Percentiles rank a stretch among this genome's conserved stretches.
Conservation (phyloP, 148 eudicot species). For the Dianthus caryophyllus region DNA sequence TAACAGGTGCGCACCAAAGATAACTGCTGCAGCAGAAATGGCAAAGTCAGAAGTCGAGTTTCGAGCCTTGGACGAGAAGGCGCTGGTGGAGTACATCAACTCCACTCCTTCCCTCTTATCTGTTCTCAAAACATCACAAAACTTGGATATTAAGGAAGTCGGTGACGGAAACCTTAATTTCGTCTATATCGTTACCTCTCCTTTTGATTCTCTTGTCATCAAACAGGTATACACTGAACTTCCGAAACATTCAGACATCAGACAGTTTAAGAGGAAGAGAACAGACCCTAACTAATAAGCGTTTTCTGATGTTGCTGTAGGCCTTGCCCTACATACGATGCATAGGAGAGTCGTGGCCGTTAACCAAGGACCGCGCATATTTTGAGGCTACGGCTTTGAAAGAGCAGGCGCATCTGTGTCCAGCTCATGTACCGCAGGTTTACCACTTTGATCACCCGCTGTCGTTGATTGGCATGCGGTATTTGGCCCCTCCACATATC, state of each 20-base stretch:
- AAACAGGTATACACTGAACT: slow-evolving; percentile 54
- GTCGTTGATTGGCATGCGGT: slow-evolving; percentile 95
- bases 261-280: no score
- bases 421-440: slow-evolving; percentile 86
- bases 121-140: slow-evolving; percentile 40
- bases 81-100: slow-evolving; percentile 65
- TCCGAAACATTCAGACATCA: no score
- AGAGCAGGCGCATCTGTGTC: slow-evolving; percentile 71
- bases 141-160: slow-evolving; percentile 65
- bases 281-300: no score
- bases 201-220: slow-evolving; percentile 58
- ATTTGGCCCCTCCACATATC: slow-evolving; percentile 96
- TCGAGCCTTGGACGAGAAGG: slow-evolving; percentile 60
- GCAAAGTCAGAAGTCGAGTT: no score
- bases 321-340: slow-evolving; percentile 92
- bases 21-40: no score
- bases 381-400: slow-evolving; percentile 68
- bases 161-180: slow-evolving; percentile 98
- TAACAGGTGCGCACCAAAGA: no score
- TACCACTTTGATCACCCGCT: slow-evolving; percentile 83
- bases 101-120: slow-evolving; percentile 58
- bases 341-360: slow-evolving; percentile 96
- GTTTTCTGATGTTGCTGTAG: no score
- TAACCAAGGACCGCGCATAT: slow-evolving; percentile 91
- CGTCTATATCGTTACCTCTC: slow-evolving; percentile 54